Base-by-base conservation (phyloP, 768 basidiomycete species). In the Peribolospora baueri region DNA sequence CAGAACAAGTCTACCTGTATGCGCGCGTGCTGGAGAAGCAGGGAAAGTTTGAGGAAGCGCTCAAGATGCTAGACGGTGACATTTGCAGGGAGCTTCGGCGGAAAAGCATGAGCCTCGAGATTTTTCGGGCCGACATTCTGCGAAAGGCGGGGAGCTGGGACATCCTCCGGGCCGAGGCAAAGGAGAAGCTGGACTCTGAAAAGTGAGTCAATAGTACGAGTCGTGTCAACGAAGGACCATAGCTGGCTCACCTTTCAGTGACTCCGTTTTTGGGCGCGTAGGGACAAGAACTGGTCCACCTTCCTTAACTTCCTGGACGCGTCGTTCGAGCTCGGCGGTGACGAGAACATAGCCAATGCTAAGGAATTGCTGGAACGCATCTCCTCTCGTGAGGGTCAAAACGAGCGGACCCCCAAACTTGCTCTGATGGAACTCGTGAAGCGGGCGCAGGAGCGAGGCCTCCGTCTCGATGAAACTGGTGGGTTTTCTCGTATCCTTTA, bases 391-490 rank as follows among this genome's bases (percentile, higher is more conserved):
- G 58, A 51, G 64, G 82, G 81, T 1, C 62, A 68, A 47, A 77
- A 73, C 54, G 86, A 88, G 65, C 74, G 87, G 14, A 80, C 84
- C 5, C 81, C 74, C 43, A 70, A 73, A 52, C 69, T 93, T 25
- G 86, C 78, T 5, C 65, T 84, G 10, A 65, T 91, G 25, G 85
- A 90, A 63, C 70, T 85, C 7, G 82, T 82, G 67, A 73, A 74
- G 60, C 75, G 81, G 11, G 70, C 75, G 6, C 65, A 69, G 46
- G 47, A 14, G 37, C 13, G 59, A 48, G 38, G 58, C 37, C 39
- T 13, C 9, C n/a, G 45, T 3, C 11, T 39, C 45, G 48, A 2
- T 3, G 5, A 3, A 42, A 54, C 4, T 10, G 53, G 65, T 59
- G n/a, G 36, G 51, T 7, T 45, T 43, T 54, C 11, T 49, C 46